phyloP scores from a whole-genome alignment of 257 asterid genomes.

The Osmanthus fragrans region DNA sequence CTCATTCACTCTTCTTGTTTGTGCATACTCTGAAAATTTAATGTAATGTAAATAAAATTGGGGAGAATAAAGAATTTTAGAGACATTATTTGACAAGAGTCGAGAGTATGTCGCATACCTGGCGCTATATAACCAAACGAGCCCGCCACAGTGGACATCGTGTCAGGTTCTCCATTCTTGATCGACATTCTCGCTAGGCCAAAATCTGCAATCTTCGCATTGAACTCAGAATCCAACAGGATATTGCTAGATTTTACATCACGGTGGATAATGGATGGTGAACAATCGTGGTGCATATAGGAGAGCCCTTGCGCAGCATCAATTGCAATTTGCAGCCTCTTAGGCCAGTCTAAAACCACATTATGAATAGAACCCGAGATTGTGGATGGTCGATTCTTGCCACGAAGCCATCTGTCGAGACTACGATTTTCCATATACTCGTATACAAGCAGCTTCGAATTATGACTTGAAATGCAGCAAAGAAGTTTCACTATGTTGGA shows the following conservation, averaged over 20 bases:
- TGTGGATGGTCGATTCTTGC: slow-evolving; percentile 21
- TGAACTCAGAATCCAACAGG: background rate
- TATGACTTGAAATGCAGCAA: slow-evolving; percentile 40
- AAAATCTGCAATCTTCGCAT: slow-evolving; percentile 1
- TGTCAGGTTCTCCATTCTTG: slow-evolving; percentile 12
- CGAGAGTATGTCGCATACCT: background rate
- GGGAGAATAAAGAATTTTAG: background rate
- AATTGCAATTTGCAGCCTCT: slow-evolving; percentile 16
- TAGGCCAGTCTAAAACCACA: slow-evolving; percentile 19
- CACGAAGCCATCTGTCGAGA: slow-evolving; percentile 48
- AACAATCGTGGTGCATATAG: slow-evolving; percentile 18
- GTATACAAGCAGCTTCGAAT: slow-evolving; percentile 40
- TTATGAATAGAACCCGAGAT: slow-evolving; percentile 29
- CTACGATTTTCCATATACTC: slow-evolving; percentile 49
- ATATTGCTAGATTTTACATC: slow-evolving; percentile 5
- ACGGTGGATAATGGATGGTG: background rate
- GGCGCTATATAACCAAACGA: slow-evolving; percentile 11
- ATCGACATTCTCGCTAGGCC: slow-evolving; percentile 12
- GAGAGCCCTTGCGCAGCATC: slow-evolving; percentile 12
- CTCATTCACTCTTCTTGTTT: slow-evolving; percentile 69
- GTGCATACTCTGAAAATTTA: slow-evolving; percentile 65
- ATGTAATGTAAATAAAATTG: background rate
- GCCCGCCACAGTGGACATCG: slow-evolving; percentile 11
- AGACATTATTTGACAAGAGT: background rate
- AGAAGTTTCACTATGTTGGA: slow-evolving; percentile 46